Conservation (phyloP, 1,284 basidiomycete genomes). For the Ustilago bromivora region DNA sequence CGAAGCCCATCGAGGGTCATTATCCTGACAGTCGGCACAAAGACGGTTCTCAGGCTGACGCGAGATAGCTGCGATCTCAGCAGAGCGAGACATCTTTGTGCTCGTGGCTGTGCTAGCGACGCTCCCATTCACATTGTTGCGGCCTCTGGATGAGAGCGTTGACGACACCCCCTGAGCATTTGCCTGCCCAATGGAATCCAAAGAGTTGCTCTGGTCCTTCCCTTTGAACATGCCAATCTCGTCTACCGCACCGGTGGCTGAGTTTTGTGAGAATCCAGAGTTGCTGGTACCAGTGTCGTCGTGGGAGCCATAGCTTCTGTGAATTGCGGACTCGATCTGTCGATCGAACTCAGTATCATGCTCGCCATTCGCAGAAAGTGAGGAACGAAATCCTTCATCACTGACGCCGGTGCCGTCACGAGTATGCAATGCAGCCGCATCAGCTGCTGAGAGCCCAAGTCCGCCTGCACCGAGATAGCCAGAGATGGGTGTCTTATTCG, state of each 20-base stretch:
- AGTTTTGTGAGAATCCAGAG: slow-evolving; percentile 23
- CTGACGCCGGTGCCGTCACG: slow-evolving; percentile 15
- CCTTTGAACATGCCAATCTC: slow-evolving; percentile 39
- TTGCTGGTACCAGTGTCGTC: slow-evolving; percentile 24
- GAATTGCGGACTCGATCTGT: slow-evolving; percentile 59
- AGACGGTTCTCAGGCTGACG: slow-evolving; percentile 68
- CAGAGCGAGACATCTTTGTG: slow-evolving; percentile 43
- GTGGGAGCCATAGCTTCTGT: slow-evolving; percentile 52
- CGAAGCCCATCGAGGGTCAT: slow-evolving; percentile 70
- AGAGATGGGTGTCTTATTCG: slow-evolving; percentile 65
- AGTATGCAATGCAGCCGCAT: slow-evolving; percentile 20
- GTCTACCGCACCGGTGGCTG: slow-evolving; percentile 11
- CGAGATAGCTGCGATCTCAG: slow-evolving; percentile 68
- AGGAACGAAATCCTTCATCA: slow-evolving; percentile 24
- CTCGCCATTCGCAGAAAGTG: slow-evolving; percentile 17
- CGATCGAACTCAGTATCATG: slow-evolving; percentile 57
- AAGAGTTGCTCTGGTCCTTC: neutral
- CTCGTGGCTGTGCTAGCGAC: slow-evolving; percentile 18
- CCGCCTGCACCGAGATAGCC: slow-evolving; percentile 48
- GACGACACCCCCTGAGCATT: neutral
- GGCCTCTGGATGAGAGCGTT: slow-evolving; percentile 9
- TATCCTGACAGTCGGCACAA: slow-evolving; percentile 72
- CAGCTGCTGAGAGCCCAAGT: slow-evolving; percentile 23
- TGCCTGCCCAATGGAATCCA: neutral
- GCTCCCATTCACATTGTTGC: slow-evolving; percentile 10